phyloP scores from a whole-genome alignment of 2,329 filamentous ascomycete species.

The Alternaria ethzedia region DNA sequence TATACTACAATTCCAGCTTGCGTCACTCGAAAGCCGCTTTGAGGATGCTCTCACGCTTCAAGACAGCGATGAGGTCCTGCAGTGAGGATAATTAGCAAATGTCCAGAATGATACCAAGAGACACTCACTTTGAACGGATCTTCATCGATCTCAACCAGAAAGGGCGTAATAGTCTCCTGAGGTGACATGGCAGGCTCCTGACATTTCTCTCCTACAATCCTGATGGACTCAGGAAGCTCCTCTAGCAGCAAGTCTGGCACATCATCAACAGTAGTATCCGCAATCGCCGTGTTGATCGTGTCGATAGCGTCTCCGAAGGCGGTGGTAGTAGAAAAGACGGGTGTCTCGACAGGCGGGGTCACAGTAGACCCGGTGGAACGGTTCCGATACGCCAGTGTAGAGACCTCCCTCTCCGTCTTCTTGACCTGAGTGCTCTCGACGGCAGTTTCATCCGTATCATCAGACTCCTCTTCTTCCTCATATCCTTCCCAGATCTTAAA shows the following conservation, averaged over 20 bases:
- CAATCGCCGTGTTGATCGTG: background rate
- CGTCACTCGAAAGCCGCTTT: slow-evolving; percentile 11
- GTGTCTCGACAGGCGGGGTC: background rate
- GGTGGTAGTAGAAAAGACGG: background rate
- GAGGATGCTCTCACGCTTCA: slow-evolving; percentile 8
- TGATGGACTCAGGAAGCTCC: background rate
- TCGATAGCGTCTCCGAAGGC: background rate
- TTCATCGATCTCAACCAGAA: background rate
- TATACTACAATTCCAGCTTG: background rate
- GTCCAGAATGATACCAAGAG: background rate
- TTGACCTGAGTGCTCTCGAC: background rate
- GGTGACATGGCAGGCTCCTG: background rate
- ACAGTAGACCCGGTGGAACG: background rate
- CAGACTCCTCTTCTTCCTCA: background rate
- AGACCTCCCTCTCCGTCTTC: background rate
- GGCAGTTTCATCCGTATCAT: background rate
- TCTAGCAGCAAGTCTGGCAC: background rate
- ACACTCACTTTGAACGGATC: slow-evolving; percentile 18
- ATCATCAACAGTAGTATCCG: background rate
- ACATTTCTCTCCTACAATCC: background rate
- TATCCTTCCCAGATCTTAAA: background rate
- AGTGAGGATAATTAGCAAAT: background rate
- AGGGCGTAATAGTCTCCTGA: background rate
- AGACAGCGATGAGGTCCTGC: slow-evolving; percentile 11
- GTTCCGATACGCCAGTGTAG: background rate